Evolutionary conservation across 2,329 filamentous ascomycete species (phyloP), one percentile per base, ranked within the genome.

Genomic region (Talaromyces piceae): DNA sequence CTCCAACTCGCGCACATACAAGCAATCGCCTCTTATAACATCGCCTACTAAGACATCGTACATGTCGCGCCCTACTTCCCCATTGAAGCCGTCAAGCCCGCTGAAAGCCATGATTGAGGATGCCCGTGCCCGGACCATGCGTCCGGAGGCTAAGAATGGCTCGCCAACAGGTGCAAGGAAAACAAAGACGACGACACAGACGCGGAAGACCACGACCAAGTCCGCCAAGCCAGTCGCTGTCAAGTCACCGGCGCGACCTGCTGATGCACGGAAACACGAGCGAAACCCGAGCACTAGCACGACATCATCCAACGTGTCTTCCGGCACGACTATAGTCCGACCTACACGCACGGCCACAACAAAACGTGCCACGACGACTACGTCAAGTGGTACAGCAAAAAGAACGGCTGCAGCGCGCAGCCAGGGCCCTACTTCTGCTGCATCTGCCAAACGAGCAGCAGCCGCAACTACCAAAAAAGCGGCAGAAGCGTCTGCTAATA

Each of bases 1-100:
- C 0, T 84, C 86, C 53, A 95, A 95, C 63, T 86, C 87, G 5
- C 82, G 87, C 47, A 77, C 86, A 13, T 73, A 80, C 20, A 80
- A 80, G 18, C 79, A 81, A 45, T 80, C 78, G 1, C 78, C 77
- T 1, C 61, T 77, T 51, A 70, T 72, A 67, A 57, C 63, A 9
- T 70, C 69, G 3, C 67, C 69, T 13, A 65, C 76, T 61, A 67
- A 69, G 52, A 54, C 63, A 4, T 67, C 73, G 20, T 75, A 77
- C 51, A 73, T 83, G 33, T 73, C 79, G 2, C 78, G 80, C 22
- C 78, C 82, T 22, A 72, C 76, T 13, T 86, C 84, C 22, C 82
- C 84, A 1, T 61, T 80, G n/a, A 87, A 87, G 62, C 71, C 69
- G 3, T 72, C 72, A 2, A 71, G 68, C 46, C 67, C 68, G 13